Conservation (phyloP, 371 early-diverging fungal species). For the Rhizopus microsporus region DNA sequence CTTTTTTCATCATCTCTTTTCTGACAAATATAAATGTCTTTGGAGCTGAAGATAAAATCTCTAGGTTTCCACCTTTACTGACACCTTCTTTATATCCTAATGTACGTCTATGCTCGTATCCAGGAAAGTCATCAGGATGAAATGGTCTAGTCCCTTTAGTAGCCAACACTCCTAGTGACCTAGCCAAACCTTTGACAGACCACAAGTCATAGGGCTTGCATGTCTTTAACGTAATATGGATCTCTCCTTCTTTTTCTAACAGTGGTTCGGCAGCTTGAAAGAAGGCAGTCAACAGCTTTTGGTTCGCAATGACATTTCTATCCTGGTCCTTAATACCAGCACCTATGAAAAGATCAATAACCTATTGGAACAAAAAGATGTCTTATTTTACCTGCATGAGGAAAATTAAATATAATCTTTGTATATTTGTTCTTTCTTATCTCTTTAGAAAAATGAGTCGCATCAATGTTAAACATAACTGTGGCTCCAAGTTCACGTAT, state of each 20-base stretch:
- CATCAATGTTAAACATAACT: constrained; percentile 82
- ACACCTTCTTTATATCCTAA: constrained; percentile 87
- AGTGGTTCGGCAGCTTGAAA: constrained; percentile 65
- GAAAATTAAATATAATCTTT: constrained; percentile 95
- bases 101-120: constrained; percentile 93
- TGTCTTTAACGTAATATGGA: constrained; percentile 83
- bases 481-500: constrained; percentile 61
- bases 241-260: constrained; percentile 64
- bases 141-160: constrained; percentile 66
- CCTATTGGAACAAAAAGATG: neutral
- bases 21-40: constrained; percentile 74
- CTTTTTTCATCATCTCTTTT: constrained; percentile 49
- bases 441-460: constrained; percentile 65
- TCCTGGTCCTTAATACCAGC: constrained; percentile 93
- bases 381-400: constrained; percentile 77
- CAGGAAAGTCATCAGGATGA: constrained; percentile 71
- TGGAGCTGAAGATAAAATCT: constrained; percentile 70
- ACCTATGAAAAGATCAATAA: constrained; percentile 37
- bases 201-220: constrained; percentile 89
- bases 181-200: constrained; percentile 79
- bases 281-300: constrained; percentile 72
- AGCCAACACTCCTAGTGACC: constrained; percentile 60
- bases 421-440: constrained; percentile 65
- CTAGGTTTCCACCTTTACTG: constrained; percentile 76
- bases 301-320: constrained; percentile 84